Percentiles rank a stretch among this genome's conserved stretches.
phyloP scores from a whole-genome alignment of 2,329 filamentous ascomycete genomes.

The Trichothecium sympodiale region DNA sequence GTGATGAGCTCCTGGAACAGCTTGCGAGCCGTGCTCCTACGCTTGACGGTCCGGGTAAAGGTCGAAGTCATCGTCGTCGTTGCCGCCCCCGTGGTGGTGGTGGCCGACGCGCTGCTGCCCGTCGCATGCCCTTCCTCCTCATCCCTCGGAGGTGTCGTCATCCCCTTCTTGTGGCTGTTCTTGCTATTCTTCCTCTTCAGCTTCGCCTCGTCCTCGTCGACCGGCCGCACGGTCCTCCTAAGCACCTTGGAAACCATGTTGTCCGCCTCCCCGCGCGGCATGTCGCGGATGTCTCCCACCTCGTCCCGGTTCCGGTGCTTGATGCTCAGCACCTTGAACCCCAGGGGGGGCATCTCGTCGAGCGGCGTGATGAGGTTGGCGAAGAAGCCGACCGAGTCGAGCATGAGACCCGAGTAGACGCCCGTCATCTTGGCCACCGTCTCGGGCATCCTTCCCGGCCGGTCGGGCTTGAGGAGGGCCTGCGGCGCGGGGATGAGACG shows the following conservation, averaged over 20 bases:
- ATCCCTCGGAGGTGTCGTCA: not conserved
- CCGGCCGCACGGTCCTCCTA: too few relatives aligned
- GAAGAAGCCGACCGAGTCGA: conserved; percentile 49
- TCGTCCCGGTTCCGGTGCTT: conserved; percentile 23
- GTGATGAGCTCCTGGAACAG: conserved; percentile 30
- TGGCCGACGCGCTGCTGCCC: not conserved
- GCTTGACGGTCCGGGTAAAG: conserved; percentile 12
- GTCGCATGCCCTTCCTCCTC: not conserved
- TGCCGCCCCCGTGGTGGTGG: conserved; percentile 5
- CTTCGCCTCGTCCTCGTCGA: not conserved
- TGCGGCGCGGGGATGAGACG: conserved; percentile 52
- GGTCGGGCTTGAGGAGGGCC: conserved; percentile 44
- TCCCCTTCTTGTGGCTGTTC: not conserved
- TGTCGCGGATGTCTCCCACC: not conserved
- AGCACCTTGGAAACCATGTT: not conserved
- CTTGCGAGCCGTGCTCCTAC: conserved; percentile 25
- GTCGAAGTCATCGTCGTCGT: not conserved
- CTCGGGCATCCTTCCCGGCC: conserved; percentile 44
- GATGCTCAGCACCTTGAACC: conserved; percentile 38
- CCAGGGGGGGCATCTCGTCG: conserved; percentile 33
- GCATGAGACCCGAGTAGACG: conserved; percentile 43
- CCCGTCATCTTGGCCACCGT: conserved; percentile 43
- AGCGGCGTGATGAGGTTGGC: conserved; percentile 49
- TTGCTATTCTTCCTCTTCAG: not conserved
- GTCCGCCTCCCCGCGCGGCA: conserved; percentile 1